These are phyloP conservation scores for Emergomyces pasteurianus DNA, from an alignment of 2,329 filamentous ascomycete species.

Conservation along the genomic window DNA sequence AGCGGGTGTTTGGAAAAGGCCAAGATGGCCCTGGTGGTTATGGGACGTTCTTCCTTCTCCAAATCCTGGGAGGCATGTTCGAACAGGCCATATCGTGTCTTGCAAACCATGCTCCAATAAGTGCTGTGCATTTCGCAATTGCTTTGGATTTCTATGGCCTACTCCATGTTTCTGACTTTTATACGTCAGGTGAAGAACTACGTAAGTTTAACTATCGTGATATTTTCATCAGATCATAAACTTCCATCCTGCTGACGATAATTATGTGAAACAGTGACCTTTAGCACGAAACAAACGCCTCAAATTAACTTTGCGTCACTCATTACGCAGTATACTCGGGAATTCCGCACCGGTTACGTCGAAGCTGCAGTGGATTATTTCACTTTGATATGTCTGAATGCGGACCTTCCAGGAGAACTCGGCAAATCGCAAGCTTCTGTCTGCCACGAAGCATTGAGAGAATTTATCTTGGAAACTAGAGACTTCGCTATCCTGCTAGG, in stretches of 20 bases:
- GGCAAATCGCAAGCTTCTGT: slow-evolving; percentile 67
- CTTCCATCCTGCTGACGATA: slow-evolving; percentile 12
- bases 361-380: slow-evolving; percentile 90
- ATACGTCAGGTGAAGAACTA: slow-evolving; percentile 58
- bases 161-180: slow-evolving; percentile 73
- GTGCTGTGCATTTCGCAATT: slow-evolving; percentile 89
- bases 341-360: slow-evolving; percentile 85
- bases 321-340: slow-evolving; percentile 87
- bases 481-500: slow-evolving; percentile 92
- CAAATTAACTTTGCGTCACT: slow-evolving; percentile 93
- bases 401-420: slow-evolving; percentile 61
- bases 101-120: slow-evolving; percentile 81
- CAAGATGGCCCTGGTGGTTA: slow-evolving; percentile 68
- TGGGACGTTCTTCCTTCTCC: slow-evolving; percentile 86
- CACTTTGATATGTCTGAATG: slow-evolving; percentile 79
- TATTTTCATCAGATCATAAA: not conserved
- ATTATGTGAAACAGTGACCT: slow-evolving; percentile 36
- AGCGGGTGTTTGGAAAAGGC: slow-evolving; percentile 78
- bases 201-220: slow-evolving; percentile 29
- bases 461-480: slow-evolving; percentile 89
- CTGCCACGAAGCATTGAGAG: slow-evolving; percentile 84
- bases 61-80: slow-evolving; percentile 82
- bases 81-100: slow-evolving; percentile 87
- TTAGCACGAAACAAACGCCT: slow-evolving; percentile 42
- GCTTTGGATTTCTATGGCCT: slow-evolving; percentile 82